A percentile compares a stretch with the other conserved stretches of the same genome.
These are phyloP conservation scores for Magnaporthiopsis rhizophila DNA, from an alignment of 2,329 filamentous ascomycete genomes.

Conservation along the genomic window DNA sequence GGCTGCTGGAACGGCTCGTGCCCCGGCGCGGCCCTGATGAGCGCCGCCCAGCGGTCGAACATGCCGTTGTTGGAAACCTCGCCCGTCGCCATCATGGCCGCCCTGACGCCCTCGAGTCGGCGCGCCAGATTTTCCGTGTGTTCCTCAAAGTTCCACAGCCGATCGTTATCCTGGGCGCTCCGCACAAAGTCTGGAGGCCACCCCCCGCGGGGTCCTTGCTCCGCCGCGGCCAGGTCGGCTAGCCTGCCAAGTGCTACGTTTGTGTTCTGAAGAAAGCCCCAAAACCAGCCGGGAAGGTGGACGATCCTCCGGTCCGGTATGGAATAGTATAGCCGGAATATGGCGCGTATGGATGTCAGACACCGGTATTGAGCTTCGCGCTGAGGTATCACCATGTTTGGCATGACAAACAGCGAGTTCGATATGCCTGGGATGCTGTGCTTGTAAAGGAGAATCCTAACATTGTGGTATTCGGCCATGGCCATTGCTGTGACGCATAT, in stretches of 20 bases:
- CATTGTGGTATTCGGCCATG: slow-evolving; percentile 14
- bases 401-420: not conserved
- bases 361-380: slow-evolving; percentile 12
- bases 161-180: not conserved
- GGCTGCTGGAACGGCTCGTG: slow-evolving; percentile 1
- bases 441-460: slow-evolving; percentile 15
- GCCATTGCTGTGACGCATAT: slow-evolving; percentile 8
- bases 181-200: slow-evolving; percentile 9
- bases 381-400: slow-evolving; percentile 5
- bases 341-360: slow-evolving; percentile 10
- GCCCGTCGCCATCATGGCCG: slow-evolving; percentile 12
- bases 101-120: slow-evolving; percentile 10
- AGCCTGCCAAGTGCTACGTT: slow-evolving; percentile 15
- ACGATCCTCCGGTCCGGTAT: slow-evolving; percentile 12
- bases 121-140: slow-evolving; percentile 14
- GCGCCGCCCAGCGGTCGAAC: slow-evolving; percentile 14
- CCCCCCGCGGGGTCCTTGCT: slow-evolving; percentile 7
- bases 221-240: slow-evolving; percentile 9
- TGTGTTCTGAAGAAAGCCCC: slow-evolving; percentile 14
- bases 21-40: slow-evolving; percentile 5
- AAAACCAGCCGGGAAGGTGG: slow-evolving; percentile 11
- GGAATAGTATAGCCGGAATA: slow-evolving; percentile 14
- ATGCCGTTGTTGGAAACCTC: slow-evolving; percentile 10
- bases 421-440: slow-evolving; percentile 11
- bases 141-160: slow-evolving; percentile 10